These are phyloP conservation scores for Annona squamosa DNA, from an alignment of 164 flowering plant species.

Conservation along the genomic window DNA sequence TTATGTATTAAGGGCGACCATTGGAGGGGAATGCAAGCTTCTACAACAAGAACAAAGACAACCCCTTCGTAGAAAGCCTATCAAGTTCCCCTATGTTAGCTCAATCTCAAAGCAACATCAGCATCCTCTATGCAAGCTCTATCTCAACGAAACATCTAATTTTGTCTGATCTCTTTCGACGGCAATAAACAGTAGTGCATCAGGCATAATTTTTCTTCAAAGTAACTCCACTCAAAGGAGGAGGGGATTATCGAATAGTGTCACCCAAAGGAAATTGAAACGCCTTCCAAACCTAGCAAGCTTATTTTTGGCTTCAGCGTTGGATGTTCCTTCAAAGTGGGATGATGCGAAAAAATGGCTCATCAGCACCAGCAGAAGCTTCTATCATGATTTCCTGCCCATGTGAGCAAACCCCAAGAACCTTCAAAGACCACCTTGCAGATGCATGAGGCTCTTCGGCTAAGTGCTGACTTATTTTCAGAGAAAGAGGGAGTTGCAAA, in stretches of 20 bases:
- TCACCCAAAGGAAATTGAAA: conserved; percentile 45
- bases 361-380: conserved; percentile 33
- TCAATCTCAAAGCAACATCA: too few relatives aligned
- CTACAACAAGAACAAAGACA: conserved; percentile 28
- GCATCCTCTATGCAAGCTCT: conserved; percentile 74
- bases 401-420: conserved; percentile 25
- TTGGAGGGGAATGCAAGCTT: conserved; percentile 30
- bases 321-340: conserved; percentile 84
- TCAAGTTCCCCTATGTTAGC: conserved; percentile 12
- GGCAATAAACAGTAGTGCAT: conserved; percentile 15
- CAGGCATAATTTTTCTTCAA: conserved; percentile 25
- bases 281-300: conserved; percentile 83
- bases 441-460: conserved; percentile 28
- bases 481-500: conserved; percentile 41
- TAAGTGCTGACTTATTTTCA: conserved; percentile 34
- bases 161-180: conserved; percentile 70
- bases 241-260: conserved; percentile 19
- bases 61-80: conserved; percentile 53
- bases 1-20: conserved; percentile 31
- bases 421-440: conserved; percentile 21
- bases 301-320: conserved; percentile 69
- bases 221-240: conserved; percentile 39
- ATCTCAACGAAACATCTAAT: conserved; percentile 78
- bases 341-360: conserved; percentile 98
- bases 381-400: conserved; percentile 68